phyloP scores from a whole-genome alignment of 1,139 yeast genomes.

The Yarrowia galli region DNA sequence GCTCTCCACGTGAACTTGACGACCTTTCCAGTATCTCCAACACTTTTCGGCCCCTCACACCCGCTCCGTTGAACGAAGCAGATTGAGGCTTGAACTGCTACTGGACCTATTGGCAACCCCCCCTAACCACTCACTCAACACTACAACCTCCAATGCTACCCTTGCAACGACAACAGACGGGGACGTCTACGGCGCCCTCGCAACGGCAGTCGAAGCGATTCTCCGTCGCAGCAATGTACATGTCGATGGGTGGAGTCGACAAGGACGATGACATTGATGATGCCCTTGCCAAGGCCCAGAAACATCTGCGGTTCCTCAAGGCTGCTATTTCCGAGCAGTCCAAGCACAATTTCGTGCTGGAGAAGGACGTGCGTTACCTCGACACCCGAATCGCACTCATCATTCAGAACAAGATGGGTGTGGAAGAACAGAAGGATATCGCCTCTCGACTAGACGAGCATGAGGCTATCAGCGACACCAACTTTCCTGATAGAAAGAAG shows the following conservation, averaged over 20 bases:
- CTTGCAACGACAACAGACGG: slow-evolving; percentile 32
- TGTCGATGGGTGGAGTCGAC: slow-evolving; percentile 53
- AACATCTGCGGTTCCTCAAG: slow-evolving; percentile 51
- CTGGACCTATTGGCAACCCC: too few relatives aligned
- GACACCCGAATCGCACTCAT: slow-evolving; percentile 54
- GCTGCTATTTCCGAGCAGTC: slow-evolving; percentile 52
- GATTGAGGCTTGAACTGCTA: too few relatives aligned
- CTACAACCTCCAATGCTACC: slow-evolving; percentile 18
- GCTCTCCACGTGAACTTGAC: too few relatives aligned
- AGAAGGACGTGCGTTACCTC: slow-evolving; percentile 54
- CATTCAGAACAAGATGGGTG: slow-evolving; percentile 54
- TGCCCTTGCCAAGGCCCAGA: slow-evolving; percentile 52
- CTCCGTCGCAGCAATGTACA: slow-evolving; percentile 52
- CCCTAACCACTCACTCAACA: too few relatives aligned
- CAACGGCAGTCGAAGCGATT: slow-evolving; percentile 50
- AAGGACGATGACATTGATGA: slow-evolving; percentile 53
- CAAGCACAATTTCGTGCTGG: slow-evolving; percentile 53
- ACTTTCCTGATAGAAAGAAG: slow-evolving; percentile 49
- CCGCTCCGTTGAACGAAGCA: too few relatives aligned
- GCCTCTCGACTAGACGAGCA: slow-evolving; percentile 50
- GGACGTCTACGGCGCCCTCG: slow-evolving; percentile 30
- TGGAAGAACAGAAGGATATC: slow-evolving; percentile 53
- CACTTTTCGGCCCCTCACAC: too few relatives aligned
- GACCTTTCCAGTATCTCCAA: too few relatives aligned
- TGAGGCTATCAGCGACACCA: slow-evolving; percentile 38